A percentile compares a stretch with the other conserved stretches of the same genome.
Evolutionary conservation across 805 yeast genomes (phyloP).

Genomic region (Cyberlindnera maritima): DNA sequence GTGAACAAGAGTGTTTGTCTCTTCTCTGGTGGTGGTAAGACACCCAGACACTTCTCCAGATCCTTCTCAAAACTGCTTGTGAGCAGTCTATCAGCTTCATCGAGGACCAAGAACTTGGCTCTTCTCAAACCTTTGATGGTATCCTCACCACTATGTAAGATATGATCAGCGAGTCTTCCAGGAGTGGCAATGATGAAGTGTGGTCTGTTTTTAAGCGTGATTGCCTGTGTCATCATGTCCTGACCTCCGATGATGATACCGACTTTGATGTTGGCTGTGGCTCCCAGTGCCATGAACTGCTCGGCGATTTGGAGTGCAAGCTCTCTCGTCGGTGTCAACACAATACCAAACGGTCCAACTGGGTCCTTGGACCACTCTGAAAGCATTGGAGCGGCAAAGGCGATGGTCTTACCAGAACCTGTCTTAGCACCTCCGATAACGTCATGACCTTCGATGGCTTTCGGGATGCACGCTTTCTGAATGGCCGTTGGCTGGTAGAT

Average conservation of each 20-base stretch:
- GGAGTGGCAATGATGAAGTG: conserved; percentile 97
- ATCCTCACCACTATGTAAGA: conserved; percentile 84
- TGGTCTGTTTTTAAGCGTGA: conserved; percentile 77
- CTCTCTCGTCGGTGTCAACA: conserved; percentile 91
- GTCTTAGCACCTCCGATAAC: conserved; percentile 99
- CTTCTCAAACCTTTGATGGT: conserved; percentile 75
- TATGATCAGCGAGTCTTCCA: conserved; percentile 92
- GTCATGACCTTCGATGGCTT: conserved; percentile 71
- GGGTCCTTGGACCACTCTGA: conserved; percentile 96
- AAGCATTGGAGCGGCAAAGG: conserved; percentile 97
- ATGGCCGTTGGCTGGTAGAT: conserved; percentile 82
- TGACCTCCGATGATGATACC: conserved; percentile 92
- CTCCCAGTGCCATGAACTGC: conserved; percentile 90
- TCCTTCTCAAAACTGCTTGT: conserved; percentile 83
- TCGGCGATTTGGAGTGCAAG: conserved; percentile 96
- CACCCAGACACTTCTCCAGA: conserved; percentile 65
- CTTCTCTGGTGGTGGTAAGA: conserved; percentile 64
- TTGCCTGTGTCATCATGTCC: conserved; percentile 85
- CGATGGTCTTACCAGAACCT: conserved; percentile 96
- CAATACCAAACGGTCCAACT: conserved; percentile 83
- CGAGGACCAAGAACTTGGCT: conserved; percentile 79
- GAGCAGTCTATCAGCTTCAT: conserved; percentile 82
- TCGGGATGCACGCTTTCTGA: conserved; percentile 86
- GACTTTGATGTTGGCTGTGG: conserved; percentile 81
- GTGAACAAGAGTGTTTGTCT: conserved; percentile 92